These are phyloP conservation scores for Colletotrichum orbiculare DNA, from an alignment of 2,329 filamentous ascomycete species.

Conservation along the genomic window DNA sequence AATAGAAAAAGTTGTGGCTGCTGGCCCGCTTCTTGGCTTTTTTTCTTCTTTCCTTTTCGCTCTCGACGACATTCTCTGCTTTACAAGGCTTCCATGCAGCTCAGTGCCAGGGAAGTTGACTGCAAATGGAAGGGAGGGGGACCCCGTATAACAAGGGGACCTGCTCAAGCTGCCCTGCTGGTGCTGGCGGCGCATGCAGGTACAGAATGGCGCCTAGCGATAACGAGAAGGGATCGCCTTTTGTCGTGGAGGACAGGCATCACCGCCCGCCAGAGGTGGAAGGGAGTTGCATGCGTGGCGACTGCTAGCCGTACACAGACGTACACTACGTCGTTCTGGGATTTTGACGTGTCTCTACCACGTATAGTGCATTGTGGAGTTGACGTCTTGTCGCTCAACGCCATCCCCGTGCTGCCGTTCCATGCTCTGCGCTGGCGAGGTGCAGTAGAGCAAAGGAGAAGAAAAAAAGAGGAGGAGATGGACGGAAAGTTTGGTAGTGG, in stretches of 20 bases:
- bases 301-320: neutral
- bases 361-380: conserved; percentile 1
- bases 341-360: no score
- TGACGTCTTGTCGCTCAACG: neutral
- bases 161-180: neutral
- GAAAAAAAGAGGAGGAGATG: no score
- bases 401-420: no score
- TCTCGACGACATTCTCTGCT: conserved; percentile 5
- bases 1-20: conserved; percentile 5
- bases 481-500: no score
- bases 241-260: neutral
- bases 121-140: no score
- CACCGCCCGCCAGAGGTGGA: conserved; percentile 3
- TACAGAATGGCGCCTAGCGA: conserved; percentile 22
- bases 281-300: conserved; percentile 20
- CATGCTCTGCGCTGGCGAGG: no score
- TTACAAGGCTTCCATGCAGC: conserved; percentile 31
- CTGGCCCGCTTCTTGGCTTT: neutral
- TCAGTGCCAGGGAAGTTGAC: neutral
- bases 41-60: no score
- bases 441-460: no score
- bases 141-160: conserved; percentile 3
- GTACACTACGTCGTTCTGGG: no score
- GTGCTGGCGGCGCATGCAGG: conserved; percentile 14
- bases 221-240: conserved; percentile 5